Conservation (phyloP, 768 basidiomycete species). For the Trametes sanguinea region DNA sequence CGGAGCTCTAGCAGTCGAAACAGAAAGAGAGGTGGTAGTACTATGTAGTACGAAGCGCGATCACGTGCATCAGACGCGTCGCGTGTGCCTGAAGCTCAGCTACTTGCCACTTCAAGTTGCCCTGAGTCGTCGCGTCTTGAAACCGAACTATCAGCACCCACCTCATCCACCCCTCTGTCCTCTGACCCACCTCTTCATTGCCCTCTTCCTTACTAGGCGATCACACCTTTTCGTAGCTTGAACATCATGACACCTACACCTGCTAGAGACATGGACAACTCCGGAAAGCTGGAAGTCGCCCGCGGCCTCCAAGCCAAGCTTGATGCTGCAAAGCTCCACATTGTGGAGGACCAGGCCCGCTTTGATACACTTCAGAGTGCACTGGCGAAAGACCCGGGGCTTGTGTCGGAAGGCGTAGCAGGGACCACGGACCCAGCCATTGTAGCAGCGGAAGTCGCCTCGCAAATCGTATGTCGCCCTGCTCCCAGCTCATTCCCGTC, state of each 20-base stretch:
- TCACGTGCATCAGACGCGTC: not conserved
- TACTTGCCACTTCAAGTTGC: no score
- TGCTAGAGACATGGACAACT: conserved; percentile 12
- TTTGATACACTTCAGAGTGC: conserved; percentile 24
- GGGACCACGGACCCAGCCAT: conserved; percentile 34
- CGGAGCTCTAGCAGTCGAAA: no score
- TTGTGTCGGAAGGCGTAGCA: conserved; percentile 19
- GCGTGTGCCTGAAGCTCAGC: not conserved
- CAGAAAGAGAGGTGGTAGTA: no score
- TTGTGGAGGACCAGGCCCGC: conserved; percentile 22
- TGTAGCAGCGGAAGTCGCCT: conserved; percentile 57
- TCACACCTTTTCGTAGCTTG: no score
- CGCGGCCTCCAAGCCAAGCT: conserved; percentile 21
- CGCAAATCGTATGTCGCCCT: conserved; percentile 54
- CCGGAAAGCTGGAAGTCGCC: conserved; percentile 23
- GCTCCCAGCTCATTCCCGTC: no score
- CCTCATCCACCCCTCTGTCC: no score
- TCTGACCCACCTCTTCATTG: no score
- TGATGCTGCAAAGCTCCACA: conserved; percentile 18
- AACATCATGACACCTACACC: conserved; percentile 5
- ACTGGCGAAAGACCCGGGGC: conserved; percentile 17
- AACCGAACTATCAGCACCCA: no score
- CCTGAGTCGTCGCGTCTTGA: no score
- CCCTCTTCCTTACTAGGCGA: not conserved
- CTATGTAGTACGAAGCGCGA: not conserved